Conservation (phyloP, 2,329 filamentous ascomycete genomes). For the Exophiala alcalophila region DNA sequence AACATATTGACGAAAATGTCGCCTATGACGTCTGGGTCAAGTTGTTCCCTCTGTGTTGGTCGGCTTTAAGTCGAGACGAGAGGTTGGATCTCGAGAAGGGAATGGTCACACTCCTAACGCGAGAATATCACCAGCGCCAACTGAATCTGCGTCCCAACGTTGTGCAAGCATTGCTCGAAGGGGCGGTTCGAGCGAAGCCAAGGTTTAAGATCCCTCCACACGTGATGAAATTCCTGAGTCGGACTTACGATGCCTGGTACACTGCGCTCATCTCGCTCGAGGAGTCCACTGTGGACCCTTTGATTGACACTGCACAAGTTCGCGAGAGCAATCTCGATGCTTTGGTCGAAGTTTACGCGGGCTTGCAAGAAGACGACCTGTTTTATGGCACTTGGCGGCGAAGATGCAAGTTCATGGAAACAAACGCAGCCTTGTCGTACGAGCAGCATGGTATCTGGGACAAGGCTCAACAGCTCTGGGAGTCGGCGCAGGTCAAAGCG, state of each 20-base stretch:
- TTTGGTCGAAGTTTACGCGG: constrained; percentile 86
- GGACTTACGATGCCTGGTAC: constrained; percentile 96
- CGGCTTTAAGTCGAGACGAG: constrained; percentile 80
- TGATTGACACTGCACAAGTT: constrained; percentile 77
- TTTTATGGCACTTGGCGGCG: constrained; percentile 98
- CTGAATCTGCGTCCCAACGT: constrained; percentile 95
- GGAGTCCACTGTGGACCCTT: constrained; percentile 77
- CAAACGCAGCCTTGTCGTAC: constrained; percentile 92
- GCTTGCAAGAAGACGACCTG: constrained; percentile 88
- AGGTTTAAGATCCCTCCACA: constrained; percentile 92
- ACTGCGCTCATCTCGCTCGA: constrained; percentile 88
- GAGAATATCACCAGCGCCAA: constrained; percentile 92
- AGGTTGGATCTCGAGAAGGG: constrained; percentile 86
- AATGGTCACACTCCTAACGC: constrained; percentile 84
- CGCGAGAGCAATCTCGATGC: constrained; percentile 95
- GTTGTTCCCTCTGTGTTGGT: constrained; percentile 92
- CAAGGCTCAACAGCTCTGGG: constrained; percentile 95
- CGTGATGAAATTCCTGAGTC: constrained; percentile 90
- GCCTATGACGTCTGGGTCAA: constrained; percentile 88
- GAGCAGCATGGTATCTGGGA: constrained; percentile 99
- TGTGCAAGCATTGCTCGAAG: constrained; percentile 85
- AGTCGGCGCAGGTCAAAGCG: constrained; percentile 94
- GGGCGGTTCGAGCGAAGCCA: constrained; percentile 77
- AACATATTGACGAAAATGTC: constrained; percentile 79
- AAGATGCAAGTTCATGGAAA: constrained; percentile 93